Evolutionary conservation across 345 rosid species (phyloP).

Genomic region (Excoecaria cochinchinensis): DNA sequence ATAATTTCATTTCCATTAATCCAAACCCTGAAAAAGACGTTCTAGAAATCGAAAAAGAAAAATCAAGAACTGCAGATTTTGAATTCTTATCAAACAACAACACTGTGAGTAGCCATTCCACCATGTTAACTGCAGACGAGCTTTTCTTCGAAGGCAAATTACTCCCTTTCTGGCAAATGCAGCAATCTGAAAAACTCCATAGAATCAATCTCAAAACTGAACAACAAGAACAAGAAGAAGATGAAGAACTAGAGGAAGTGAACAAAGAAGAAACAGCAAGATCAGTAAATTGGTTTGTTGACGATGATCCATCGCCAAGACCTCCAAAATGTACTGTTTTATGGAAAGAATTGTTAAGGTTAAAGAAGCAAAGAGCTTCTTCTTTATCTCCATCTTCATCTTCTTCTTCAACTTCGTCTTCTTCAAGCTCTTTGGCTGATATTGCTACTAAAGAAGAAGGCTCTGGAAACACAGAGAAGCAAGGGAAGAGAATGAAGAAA

Average conservation of each 20-base stretch:
- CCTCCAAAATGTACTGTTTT: slow-evolving; percentile 94
- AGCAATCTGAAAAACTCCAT: slow-evolving; percentile 66
- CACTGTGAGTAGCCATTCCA: slow-evolving; percentile 31
- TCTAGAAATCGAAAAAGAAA: slow-evolving; percentile 32
- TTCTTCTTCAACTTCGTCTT: slow-evolving; percentile 62
- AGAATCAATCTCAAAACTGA: slow-evolving; percentile 49
- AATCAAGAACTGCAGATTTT: slow-evolving; percentile 55
- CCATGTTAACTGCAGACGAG: slow-evolving; percentile 81
- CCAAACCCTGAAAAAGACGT: slow-evolving; percentile 40
- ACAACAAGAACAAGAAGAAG: slow-evolving; percentile 17
- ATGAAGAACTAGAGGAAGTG: slow-evolving; percentile 32
- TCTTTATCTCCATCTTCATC: slow-evolving; percentile 50
- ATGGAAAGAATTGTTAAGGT: slow-evolving; percentile 86
- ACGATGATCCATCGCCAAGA: slow-evolving; percentile 95
- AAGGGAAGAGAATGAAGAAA: slow-evolving; percentile 70
- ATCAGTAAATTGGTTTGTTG: slow-evolving; percentile 63
- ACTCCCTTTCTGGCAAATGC: slow-evolving; percentile 85
- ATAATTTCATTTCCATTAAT: slow-evolving; percentile 60
- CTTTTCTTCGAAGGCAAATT: slow-evolving; percentile 85
- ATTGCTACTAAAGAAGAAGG: slow-evolving; percentile 36
- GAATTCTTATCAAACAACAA: slow-evolving; percentile 67
- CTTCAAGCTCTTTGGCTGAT: slow-evolving; percentile 56
- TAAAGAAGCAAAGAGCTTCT: slow-evolving; percentile 74
- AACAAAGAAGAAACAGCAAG: slow-evolving; percentile 35
- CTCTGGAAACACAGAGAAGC: slow-evolving; percentile 40